These are phyloP conservation scores for Aspergillus aculeatinus DNA, from an alignment of 2,329 filamentous ascomycete genomes.

Conservation along the genomic window DNA sequence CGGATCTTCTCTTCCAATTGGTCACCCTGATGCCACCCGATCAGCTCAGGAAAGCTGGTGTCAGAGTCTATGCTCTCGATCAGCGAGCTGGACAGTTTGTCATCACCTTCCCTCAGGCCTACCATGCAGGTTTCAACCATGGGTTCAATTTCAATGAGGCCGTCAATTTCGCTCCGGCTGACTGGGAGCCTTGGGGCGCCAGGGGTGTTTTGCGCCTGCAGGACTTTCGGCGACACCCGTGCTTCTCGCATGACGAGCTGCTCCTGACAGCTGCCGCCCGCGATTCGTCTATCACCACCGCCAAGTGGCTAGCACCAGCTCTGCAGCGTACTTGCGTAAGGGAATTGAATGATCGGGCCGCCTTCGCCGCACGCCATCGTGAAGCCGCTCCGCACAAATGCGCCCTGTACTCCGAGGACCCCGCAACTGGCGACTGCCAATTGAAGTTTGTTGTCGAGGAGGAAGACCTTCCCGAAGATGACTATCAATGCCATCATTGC, in stretches of 20 bases:
- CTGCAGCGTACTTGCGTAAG: slow-evolving; percentile 73
- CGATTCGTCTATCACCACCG: slow-evolving; percentile 79
- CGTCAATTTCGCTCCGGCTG: slow-evolving; percentile 91
- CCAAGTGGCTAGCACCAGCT: slow-evolving; percentile 91
- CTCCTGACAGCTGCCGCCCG: slow-evolving; percentile 84
- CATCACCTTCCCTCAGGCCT: slow-evolving; percentile 93
- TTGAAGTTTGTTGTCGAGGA: slow-evolving; percentile 67
- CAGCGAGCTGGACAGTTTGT: slow-evolving; percentile 95
- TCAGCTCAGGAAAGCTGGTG: slow-evolving; percentile 87
- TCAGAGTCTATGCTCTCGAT: slow-evolving; percentile 91
- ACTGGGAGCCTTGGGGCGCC: slow-evolving; percentile 93
- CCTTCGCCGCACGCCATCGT: slow-evolving; percentile 67
- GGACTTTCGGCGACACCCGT: slow-evolving; percentile 84
- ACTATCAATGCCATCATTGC: slow-evolving; percentile 88
- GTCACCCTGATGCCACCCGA: slow-evolving; percentile 95
- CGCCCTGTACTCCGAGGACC: slow-evolving; percentile 49
- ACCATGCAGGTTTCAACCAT: slow-evolving; percentile 97
- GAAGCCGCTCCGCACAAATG: slow-evolving; percentile 57
- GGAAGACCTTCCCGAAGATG: slow-evolving; percentile 79
- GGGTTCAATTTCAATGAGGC: slow-evolving; percentile 99
- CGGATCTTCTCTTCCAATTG: slow-evolving; percentile 91
- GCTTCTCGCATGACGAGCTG: slow-evolving; percentile 95
- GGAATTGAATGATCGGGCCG: slow-evolving; percentile 66
- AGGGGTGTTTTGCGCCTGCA: slow-evolving; percentile 82
- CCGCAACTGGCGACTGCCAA: slow-evolving; percentile 53